These are phyloP conservation scores for Suillus hirtellus DNA, from an alignment of 768 basidiomycete genomes.

Conservation along the genomic window DNA sequence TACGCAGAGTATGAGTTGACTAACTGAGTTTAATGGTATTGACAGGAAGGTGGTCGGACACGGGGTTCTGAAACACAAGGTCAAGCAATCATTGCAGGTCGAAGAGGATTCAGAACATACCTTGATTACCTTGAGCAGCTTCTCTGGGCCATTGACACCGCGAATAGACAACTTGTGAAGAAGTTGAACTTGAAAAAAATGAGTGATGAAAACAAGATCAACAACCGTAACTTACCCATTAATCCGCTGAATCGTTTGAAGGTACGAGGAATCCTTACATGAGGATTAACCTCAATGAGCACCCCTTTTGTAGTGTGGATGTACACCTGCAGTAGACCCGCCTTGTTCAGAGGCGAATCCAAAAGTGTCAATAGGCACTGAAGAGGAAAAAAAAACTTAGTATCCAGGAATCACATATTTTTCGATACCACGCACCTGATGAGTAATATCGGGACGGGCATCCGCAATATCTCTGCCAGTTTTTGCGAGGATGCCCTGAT, in stretches of 20 bases:
- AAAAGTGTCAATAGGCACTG: conserved; percentile 94
- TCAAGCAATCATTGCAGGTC: conserved; percentile 10
- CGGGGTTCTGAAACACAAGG: conserved; percentile 68
- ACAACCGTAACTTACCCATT: conserved; percentile 70
- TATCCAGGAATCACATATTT: conserved; percentile 1
- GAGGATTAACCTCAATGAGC: conserved; percentile 97
- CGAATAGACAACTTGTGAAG: conserved; percentile 94
- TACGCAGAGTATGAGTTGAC: conserved; percentile 32
- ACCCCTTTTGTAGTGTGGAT: conserved; percentile 97
- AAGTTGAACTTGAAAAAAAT: conserved; percentile 73
- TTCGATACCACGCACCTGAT: conserved; percentile 67
- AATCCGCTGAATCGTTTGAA: conserved; percentile 98
- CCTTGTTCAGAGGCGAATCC: conserved; percentile 98
- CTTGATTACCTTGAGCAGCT: conserved; percentile 95
- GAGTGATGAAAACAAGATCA: conserved; percentile 4
- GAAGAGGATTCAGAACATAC: conserved; percentile 39
- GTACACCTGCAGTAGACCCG: conserved; percentile 94
- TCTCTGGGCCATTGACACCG: conserved; percentile 95
- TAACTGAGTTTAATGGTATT: conserved; percentile 95
- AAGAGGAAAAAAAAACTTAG: conserved; percentile 3
- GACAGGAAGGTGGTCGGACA: conserved; percentile 89
- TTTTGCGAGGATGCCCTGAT: conserved; percentile 97
- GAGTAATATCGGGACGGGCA: conserved; percentile 98
- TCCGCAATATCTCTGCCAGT: conserved; percentile 98
- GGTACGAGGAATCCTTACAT: conserved; percentile 95